Evolutionary conservation across 441 rosid genomes (phyloP).

Genomic region (Metrosideros polymorpha): DNA sequence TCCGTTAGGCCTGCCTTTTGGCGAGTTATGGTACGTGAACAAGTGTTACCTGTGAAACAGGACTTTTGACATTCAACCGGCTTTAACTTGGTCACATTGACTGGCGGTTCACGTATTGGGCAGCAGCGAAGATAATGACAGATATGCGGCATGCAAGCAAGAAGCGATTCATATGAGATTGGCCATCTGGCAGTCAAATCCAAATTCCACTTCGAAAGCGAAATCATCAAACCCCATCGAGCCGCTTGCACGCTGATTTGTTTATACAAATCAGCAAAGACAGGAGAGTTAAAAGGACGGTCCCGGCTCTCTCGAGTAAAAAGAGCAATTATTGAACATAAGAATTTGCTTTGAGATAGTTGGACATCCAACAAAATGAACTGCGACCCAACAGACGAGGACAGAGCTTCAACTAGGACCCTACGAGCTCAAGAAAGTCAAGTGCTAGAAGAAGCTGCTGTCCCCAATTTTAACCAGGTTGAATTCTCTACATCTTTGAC

Average conservation of each 20-base stretch:
- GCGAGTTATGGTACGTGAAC: neutral
- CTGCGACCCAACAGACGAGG: neutral
- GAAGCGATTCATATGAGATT: neutral
- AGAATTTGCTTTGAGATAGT: neutral
- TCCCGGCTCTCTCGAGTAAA: neutral
- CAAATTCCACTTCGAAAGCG: neutral
- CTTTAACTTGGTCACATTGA: neutral
- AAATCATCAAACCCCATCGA: neutral
- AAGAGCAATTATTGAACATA: neutral
- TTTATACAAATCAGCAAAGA: neutral
- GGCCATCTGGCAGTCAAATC: neutral
- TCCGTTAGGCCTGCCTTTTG: neutral
- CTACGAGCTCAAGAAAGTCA: neutral
- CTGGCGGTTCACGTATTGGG: neutral
- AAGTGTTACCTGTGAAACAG: neutral
- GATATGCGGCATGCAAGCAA: neutral
- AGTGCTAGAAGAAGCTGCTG: neutral
- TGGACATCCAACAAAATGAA: neutral
- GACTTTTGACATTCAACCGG: neutral
- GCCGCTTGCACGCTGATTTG: neutral
- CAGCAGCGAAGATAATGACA: neutral
- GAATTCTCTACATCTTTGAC: neutral
- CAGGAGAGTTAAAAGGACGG: neutral
- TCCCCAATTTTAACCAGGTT: neutral
- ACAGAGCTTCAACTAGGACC: neutral